Conservation (phyloP, 768 basidiomycete species). For the Mycena galericulata region DNA sequence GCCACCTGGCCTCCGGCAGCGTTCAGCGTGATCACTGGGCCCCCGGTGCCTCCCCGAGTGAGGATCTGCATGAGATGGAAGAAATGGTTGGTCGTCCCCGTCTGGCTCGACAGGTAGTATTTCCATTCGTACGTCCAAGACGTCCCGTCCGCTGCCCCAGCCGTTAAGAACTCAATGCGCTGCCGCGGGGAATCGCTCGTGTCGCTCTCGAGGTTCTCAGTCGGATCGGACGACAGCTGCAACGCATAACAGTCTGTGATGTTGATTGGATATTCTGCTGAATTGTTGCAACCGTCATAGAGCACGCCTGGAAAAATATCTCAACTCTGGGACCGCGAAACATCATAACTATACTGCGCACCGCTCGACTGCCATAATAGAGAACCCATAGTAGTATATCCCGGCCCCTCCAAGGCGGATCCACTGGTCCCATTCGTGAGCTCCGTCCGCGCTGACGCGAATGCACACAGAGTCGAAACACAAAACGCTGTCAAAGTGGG, state of each 20-base stretch:
- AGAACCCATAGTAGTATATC: conserved; percentile 7
- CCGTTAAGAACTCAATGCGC: conserved; percentile 29
- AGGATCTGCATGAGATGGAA: conserved; percentile 30
- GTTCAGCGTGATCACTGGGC: conserved; percentile 15
- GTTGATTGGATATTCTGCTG: neutral
- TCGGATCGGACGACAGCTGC: conserved; percentile 18
- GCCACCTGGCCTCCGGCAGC: neutral
- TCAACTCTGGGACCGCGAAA: neutral
- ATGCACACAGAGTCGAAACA: neutral
- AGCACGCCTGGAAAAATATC: conserved; percentile 4
- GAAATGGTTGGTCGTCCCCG: conserved; percentile 19
- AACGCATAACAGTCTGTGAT: conserved; percentile 20
- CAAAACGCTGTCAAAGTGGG: neutral
- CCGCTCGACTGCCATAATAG: conserved; percentile 16
- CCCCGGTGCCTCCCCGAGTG: conserved; percentile 3
- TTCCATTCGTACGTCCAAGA: conserved; percentile 19
- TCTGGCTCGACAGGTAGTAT: conserved; percentile 20
- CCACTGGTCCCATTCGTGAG: conserved; percentile 8
- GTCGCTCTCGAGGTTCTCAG: conserved; percentile 16
- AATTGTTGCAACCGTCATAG: conserved; percentile 18
- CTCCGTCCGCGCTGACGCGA: conserved; percentile 5
- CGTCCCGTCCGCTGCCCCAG: conserved; percentile 15
- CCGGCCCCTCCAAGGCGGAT: neutral
- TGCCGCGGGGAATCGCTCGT: conserved; percentile 7
- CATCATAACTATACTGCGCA: neutral